Evolutionary conservation across 2,329 filamentous ascomycete genomes (phyloP).

Genomic region (Colletotrichum sp.): DNA sequence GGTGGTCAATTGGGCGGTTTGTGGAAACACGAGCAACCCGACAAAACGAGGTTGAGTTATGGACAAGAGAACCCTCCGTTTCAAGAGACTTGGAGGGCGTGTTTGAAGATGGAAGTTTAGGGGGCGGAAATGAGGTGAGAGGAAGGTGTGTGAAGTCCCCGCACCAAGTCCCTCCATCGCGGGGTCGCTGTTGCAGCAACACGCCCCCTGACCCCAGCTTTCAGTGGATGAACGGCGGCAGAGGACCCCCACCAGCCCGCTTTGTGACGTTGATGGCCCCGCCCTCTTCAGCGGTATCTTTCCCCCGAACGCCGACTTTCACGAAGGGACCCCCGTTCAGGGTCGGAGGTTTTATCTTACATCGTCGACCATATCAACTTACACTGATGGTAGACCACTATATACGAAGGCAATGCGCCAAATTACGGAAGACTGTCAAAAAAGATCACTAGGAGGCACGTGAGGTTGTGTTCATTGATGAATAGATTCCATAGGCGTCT

Average conservation of each 20-base stretch:
- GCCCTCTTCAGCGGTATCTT: conserved; percentile 7
- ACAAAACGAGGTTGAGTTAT: not conserved
- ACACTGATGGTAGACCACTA: not conserved
- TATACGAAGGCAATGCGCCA: not conserved
- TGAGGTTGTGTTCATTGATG: conserved; percentile 26
- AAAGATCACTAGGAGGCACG: not conserved
- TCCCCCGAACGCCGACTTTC: conserved; percentile 13
- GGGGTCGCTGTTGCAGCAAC: conserved; percentile 4
- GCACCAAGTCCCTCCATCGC: conserved; percentile 9
- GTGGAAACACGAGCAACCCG: too few species aligned
- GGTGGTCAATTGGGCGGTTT: not conserved
- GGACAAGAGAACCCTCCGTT: not conserved
- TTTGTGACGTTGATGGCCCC: conserved; percentile 11
- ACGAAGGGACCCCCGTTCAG: not conserved
- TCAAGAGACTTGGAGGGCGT: not conserved
- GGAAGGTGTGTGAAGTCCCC: conserved; percentile 10
- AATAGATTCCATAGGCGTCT: conserved; percentile 61
- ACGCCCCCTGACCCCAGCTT: not conserved
- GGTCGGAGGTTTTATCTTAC: not conserved
- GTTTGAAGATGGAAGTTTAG: not conserved
- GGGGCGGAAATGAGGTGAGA: not conserved
- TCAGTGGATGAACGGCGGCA: not conserved
- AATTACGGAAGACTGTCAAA: not conserved
- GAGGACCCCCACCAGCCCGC: not conserved
- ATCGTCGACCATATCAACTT: not conserved